Conservation (phyloP, 129 eudicot genomes). For the carrot (Daucus carota) region DNA sequence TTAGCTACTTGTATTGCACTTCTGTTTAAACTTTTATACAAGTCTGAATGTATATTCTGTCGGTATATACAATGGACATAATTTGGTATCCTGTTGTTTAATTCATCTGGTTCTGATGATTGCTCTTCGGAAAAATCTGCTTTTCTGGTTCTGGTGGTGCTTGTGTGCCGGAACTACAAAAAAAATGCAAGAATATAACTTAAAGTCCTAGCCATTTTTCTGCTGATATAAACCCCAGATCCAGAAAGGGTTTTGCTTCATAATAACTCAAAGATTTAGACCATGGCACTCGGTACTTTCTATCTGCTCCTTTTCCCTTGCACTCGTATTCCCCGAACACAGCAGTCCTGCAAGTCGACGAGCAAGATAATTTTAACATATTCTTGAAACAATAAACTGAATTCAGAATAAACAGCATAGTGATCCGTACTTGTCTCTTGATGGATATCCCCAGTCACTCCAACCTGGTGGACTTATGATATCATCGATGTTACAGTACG, state of each 20-base stretch:
- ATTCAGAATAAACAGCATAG: neutral
- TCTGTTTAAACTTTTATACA: neutral
- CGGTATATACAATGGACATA: neutral
- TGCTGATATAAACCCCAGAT: conserved; percentile 50
- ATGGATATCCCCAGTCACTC: conserved; percentile 55
- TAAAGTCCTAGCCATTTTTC: conserved; percentile 68
- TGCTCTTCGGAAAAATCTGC: neutral
- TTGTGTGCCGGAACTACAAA: neutral
- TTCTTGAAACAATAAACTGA: neutral
- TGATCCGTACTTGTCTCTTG: conserved; percentile 34
- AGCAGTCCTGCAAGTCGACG: conserved; percentile 36
- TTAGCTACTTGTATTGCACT: neutral
- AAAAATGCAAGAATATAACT: neutral
- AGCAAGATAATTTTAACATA: neutral
- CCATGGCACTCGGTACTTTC: conserved; percentile 48
- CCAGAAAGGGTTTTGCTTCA: conserved; percentile 51
- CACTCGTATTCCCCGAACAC: conserved; percentile 71
- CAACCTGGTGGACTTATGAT: conserved; percentile 59
- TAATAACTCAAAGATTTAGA: conserved; percentile 37
- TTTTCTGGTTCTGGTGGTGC: neutral
- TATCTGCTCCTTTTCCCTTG: conserved; percentile 74
- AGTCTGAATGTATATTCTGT: neutral
- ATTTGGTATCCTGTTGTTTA: neutral
- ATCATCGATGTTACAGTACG: conserved; percentile 45
- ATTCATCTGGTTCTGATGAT: neutral